phyloP scores from a whole-genome alignment of 176 grass and related monocot genomes.

The Zea mays region DNA sequence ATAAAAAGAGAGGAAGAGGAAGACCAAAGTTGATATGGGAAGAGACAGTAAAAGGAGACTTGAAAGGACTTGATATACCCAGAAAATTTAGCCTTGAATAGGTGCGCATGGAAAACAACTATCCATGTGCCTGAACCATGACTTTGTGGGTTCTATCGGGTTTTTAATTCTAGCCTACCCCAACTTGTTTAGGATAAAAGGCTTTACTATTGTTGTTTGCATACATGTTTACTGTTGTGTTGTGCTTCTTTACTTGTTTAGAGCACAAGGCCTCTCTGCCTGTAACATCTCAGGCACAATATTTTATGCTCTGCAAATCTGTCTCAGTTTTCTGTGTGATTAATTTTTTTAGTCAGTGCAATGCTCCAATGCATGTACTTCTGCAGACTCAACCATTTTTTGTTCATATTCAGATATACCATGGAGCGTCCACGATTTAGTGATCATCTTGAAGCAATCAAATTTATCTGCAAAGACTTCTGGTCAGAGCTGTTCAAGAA shows the following conservation, averaged over 20 bases:
- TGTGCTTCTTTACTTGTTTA: not conserved
- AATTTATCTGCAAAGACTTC: constrained; percentile 99
- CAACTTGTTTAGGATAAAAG: too few species aligned
- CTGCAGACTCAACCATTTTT: not conserved
- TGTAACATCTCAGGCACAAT: not conserved
- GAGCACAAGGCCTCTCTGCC: not conserved
- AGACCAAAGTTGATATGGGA: too few species aligned
- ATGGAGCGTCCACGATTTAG: constrained; percentile 87
- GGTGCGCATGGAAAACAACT: too few species aligned
- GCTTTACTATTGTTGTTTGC: not conserved
- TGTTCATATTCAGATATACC: constrained; percentile 67
- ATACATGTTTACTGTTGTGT: not conserved
- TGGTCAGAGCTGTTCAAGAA: constrained; percentile 98
- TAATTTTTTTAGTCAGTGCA: not conserved
- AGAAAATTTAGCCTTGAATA: too few species aligned
- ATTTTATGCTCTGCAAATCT: not conserved
- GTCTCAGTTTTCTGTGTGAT: not conserved
- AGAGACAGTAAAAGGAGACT: too few species aligned
- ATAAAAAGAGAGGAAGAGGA: too few species aligned
- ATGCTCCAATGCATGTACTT: not conserved
- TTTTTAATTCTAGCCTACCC: too few species aligned
- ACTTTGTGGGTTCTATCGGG: too few species aligned
- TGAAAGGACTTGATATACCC: too few species aligned
- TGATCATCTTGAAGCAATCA: constrained; percentile 96
- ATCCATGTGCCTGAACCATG: too few species aligned